A percentile compares a stretch with the other conserved stretches of the same genome.
Evolutionary conservation across 768 basidiomycete genomes (phyloP).

Genomic region (Xerocomus spinulosus): DNA sequence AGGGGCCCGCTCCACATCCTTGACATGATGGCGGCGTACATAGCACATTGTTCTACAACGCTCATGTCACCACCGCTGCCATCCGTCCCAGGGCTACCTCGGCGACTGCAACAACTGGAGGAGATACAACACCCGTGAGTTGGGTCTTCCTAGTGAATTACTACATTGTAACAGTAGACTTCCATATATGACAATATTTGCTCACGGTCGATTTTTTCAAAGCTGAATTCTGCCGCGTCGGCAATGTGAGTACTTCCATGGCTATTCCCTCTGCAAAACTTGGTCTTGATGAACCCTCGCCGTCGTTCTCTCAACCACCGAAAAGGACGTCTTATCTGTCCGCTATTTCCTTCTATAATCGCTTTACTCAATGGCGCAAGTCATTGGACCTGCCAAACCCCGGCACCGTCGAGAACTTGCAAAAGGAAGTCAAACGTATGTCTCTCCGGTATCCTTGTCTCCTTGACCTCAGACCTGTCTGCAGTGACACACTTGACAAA

Average conservation of each 20-base stretch:
- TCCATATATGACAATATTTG: conserved; percentile 16
- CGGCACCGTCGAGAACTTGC: conserved; percentile 89
- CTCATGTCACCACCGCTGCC: no score
- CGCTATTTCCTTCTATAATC: conserved; percentile 51
- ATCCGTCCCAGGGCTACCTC: no score
- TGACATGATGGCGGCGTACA: no score
- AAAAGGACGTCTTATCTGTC: conserved; percentile 37
- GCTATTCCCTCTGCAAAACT: conserved; percentile 39
- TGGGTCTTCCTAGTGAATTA: no score
- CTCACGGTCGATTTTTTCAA: conserved; percentile 35
- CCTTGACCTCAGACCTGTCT: background rate
- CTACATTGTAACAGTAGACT: no score
- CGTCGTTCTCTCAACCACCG: conserved; percentile 31
- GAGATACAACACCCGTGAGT: no score
- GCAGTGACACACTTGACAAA: conserved; percentile 88
- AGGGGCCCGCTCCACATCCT: no score
- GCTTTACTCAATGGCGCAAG: conserved; percentile 78
- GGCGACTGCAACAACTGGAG: no score
- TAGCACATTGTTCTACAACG: no score
- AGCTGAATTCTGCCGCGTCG: conserved; percentile 17
- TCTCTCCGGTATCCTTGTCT: conserved; percentile 2
- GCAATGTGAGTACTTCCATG: conserved; percentile 33
- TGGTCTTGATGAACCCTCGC: conserved; percentile 36
- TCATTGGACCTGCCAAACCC: conserved; percentile 82
- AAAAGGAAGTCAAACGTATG: conserved; percentile 89